Evolutionary conservation across 768 basidiomycete species (phyloP), one percentile per base, ranked within the genome.

Genomic region (Lentinula raphanica): DNA sequence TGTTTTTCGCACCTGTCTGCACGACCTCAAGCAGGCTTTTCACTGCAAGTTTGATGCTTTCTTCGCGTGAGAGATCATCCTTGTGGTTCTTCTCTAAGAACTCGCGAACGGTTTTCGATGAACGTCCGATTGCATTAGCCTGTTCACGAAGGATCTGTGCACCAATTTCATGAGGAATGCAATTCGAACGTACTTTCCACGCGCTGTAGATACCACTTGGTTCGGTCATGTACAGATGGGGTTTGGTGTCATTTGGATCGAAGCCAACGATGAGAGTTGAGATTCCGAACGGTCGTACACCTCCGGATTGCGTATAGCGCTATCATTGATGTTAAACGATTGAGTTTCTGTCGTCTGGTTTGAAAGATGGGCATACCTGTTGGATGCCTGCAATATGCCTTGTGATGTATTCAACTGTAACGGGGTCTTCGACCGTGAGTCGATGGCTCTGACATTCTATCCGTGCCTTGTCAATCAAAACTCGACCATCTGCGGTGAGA

Each of bases 1-100:
- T 98, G 72, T 99, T 99, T 79, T 98, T 98, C 4, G 97, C 97
- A n/a, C 97, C 97, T 1, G 97, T 98, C 75, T 98, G 97, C 7
- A 99, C 97, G 36, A 99, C 95, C 71, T 99, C 97, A 23, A 99
- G 78, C 65, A 99, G 76, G 69, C 89, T 90, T 78, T 98, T 98
- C 61, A 99, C 84, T 0, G 97, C 94, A 49, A 99, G 76, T 71
- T 97, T 97, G 72, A 99, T 90, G 53, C 89, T 87, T 60, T 97
- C 94, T 50, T 94, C 94, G 59, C 92, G 79, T 6, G 83, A 78
- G 76, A 97, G 78, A 62, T 91, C 92, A 61, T 97, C 94, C 65
- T 87, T 92, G 74, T 96, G 92, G 65, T 97, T 96, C 80, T 98
- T 98, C 76, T 99, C 97, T 58, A 99, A 72, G 73, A 98, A 99